A percentile compares a stretch with the other conserved stretches of the same genome.
These are phyloP conservation scores for Kazachstania kunashirensis DNA, from an alignment of 805 yeast species.

Conservation along the genomic window DNA sequence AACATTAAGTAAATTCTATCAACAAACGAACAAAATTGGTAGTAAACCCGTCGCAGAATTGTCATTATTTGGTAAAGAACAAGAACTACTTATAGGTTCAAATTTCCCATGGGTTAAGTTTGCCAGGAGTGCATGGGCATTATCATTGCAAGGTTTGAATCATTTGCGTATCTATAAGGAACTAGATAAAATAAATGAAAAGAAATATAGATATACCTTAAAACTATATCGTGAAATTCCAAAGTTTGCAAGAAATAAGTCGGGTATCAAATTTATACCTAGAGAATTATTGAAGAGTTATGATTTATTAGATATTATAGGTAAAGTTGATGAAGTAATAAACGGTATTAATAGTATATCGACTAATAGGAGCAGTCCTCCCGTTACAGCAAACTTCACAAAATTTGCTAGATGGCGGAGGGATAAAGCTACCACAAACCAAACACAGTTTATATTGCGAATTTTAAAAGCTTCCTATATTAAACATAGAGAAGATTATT, in stretches of 20 bases:
- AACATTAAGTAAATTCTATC: conserved; percentile 30
- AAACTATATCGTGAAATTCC: conserved; percentile 15
- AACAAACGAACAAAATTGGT: conserved; percentile 2
- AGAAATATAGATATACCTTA: conserved; percentile 8
- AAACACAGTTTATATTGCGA: conserved; percentile 6
- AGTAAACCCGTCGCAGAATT: conserved; percentile 6
- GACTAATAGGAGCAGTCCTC: background rate
- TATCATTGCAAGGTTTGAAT: conserved; percentile 16
- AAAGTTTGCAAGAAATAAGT: conserved; percentile 11
- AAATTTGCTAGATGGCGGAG: conserved; percentile 30
- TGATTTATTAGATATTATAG: conserved; percentile 9
- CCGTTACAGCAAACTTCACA: conserved; percentile 8
- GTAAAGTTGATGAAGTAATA: conserved; percentile 23
- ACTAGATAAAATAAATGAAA: conserved; percentile 9
- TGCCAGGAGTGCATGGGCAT: conserved; percentile 26
- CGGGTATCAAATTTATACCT: conserved; percentile 9
- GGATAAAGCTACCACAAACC: conserved; percentile 23
- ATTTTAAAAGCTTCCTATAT: conserved; percentile 3
- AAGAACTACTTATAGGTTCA: conserved; percentile 17
- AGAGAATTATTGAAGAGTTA: conserved; percentile 8
- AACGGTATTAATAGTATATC: conserved; percentile 1
- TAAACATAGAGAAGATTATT: conserved; percentile 6
- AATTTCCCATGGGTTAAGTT: conserved; percentile 31
- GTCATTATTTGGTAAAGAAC: conserved; percentile 10
- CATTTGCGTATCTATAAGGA: conserved; percentile 23